Base-by-base conservation (phyloP, 2,329 filamentous ascomycete genomes). In the Ilyonectria robusta region DNA sequence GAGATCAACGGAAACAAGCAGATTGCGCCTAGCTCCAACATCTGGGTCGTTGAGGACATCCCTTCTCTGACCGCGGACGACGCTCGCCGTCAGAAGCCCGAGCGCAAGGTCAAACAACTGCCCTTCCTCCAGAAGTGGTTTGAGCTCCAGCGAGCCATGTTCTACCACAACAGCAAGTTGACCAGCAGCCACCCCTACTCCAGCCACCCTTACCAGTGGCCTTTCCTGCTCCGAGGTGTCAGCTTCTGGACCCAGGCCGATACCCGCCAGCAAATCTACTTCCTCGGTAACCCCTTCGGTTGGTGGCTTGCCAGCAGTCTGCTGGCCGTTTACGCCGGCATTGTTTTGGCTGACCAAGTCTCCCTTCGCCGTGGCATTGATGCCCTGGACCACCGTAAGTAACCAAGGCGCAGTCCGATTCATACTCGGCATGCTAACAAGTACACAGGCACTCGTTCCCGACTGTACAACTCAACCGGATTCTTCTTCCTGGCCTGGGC, bases 1-100 rank as follows among this genome's bases (percentile, higher is more conserved):
- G 96, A 99, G 81, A 98, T 99, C 85, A 99, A 99, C 81, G 96
- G 96, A 67, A 99, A 99, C 87, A 99, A 99, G 89, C 97, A 97
- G 79, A 85, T 97, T 60, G 86, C 91, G 31, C 93, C 95, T 69
- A 91, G 92, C 78, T 97, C 94, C 80, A 99, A 99, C 80, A 87
- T 97, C 69, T 99, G 96, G 96, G 92, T 93, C 74, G 92, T 95
- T 15, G 96, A 99, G 76, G 94, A 97, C 70, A 93, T 98, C 59
- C 89, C 93, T n/a, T 94, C 92, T 10, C 83, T 98, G 53, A 84
- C 91, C 2, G 85, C 82, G 6, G 94, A 94, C 73, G 90, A 91
- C 73, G 86, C 88, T 44, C 94, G 96, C 65, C 89, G 94, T 69
- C 84, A 90, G 66, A 96, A 93, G 84, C 88, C 93, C 69, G 88